Conservation (phyloP, 148 eudicot species). For the Salicornia ramosissima region DNA sequence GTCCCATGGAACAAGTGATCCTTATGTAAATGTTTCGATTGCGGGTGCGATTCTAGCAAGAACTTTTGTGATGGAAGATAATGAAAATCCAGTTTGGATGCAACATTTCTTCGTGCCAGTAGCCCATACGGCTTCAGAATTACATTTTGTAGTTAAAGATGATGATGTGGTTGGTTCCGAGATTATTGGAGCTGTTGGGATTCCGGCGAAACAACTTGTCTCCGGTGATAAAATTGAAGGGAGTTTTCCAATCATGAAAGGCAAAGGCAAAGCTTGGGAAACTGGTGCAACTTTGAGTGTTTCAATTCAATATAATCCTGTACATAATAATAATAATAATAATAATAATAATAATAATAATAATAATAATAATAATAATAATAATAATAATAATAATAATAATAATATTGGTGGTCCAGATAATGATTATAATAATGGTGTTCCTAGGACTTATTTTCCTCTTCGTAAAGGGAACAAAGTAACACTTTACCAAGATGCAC, state of each 20-base stretch:
- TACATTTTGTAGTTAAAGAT: constrained; percentile 65
- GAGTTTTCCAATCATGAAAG: constrained; percentile 46
- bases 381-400: too few species aligned
- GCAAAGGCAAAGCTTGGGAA: constrained; percentile 46
- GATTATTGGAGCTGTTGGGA: constrained; percentile 55
- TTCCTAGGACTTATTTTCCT: constrained; percentile 84
- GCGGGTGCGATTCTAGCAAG: constrained; percentile 49
- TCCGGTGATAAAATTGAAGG: constrained; percentile 44
- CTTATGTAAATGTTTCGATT: constrained; percentile 60
- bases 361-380: too few species aligned
- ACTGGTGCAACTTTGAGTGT: constrained; percentile 45
- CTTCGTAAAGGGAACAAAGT: constrained; percentile 68
- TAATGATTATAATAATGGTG: constrained; percentile 48
- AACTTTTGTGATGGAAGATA: constrained; percentile 53
- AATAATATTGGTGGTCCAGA: constrained; percentile 39
- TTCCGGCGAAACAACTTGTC: constrained; percentile 41
- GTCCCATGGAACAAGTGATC: constrained; percentile 61
- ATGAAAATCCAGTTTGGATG: constrained; percentile 65
- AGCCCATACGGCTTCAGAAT: constrained; percentile 56
- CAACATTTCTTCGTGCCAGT: constrained; percentile 63
- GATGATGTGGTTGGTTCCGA: constrained; percentile 59
- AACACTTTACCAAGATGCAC: constrained; percentile 90
- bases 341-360: too few species aligned
- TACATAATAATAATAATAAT: too few species aligned
- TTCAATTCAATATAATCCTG: constrained; percentile 58